phyloP scores from a whole-genome alignment of 805 yeast species.

The Saturnispora hagleri region DNA sequence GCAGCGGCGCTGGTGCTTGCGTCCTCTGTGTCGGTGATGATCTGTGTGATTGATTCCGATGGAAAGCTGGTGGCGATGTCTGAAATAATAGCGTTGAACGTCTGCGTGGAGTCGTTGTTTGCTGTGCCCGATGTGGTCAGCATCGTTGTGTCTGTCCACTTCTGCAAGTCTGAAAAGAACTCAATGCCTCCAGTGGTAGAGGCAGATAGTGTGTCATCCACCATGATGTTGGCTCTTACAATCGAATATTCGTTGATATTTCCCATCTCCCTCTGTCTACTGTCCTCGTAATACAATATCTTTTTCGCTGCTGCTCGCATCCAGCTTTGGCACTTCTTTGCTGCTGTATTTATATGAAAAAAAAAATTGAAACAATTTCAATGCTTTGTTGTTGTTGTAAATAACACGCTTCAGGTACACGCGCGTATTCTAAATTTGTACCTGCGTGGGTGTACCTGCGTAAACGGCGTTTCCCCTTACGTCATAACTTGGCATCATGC shows the following conservation, averaged over 20 bases:
- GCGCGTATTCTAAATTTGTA: background rate
- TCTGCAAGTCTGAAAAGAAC: background rate
- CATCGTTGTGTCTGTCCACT: background rate
- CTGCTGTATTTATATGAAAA: background rate
- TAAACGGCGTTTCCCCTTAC: background rate
- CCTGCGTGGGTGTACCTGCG: slow-evolving; percentile 1
- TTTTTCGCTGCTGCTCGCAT: background rate
- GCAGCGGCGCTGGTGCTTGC: background rate
- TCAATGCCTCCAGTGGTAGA: background rate
- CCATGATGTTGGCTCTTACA: background rate
- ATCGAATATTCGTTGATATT: background rate
- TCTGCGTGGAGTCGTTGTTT: background rate
- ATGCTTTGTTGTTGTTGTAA: background rate
- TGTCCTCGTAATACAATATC: background rate
- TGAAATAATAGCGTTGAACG: background rate
- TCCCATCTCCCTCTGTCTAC: background rate
- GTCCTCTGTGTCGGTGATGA: background rate
- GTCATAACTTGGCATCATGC: background rate
- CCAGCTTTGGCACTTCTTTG: background rate
- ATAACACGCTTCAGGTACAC: slow-evolving; percentile 1
- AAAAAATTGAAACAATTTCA: background rate
- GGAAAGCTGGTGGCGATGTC: background rate
- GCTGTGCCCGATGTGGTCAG: background rate
- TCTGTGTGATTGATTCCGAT: background rate
- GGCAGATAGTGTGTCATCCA: background rate